Evolutionary conservation across 1,284 basidiomycete genomes (phyloP).

Genomic region (Ceratobasidium theobromae): DNA sequence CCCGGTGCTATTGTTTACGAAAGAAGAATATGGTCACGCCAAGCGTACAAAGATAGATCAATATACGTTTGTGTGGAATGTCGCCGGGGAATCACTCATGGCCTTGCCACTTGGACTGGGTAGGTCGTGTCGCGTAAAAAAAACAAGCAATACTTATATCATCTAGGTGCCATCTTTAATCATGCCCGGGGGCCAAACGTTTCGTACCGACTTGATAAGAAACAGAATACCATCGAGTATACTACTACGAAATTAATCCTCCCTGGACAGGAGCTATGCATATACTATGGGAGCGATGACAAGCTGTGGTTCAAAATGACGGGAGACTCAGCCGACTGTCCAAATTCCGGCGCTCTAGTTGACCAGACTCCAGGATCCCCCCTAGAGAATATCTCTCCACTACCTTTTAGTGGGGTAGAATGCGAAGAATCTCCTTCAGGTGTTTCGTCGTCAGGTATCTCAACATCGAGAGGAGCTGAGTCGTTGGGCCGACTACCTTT

Average conservation of each 20-base stretch:
- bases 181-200: slow-evolving; percentile 73
- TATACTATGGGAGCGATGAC: slow-evolving; percentile 64
- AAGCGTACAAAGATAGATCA: slow-evolving; percentile 74
- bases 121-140: slow-evolving; percentile 43
- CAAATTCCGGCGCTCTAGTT: not conserved
- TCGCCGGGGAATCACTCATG: slow-evolving; percentile 62
- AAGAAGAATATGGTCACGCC: slow-evolving; percentile 71
- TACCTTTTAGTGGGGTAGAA: not conserved
- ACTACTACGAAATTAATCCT: slow-evolving; percentile 57
- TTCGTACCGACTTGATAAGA: slow-evolving; percentile 55
- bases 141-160: slow-evolving; percentile 1
- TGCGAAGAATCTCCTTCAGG: slow-evolving; percentile 23
- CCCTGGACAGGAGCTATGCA: slow-evolving; percentile 72
- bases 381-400: no score
- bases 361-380: no score
- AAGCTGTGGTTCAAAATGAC: slow-evolving; percentile 57
- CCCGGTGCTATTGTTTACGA: slow-evolving; percentile 78
- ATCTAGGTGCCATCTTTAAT: slow-evolving; percentile 76
- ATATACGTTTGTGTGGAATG: slow-evolving; percentile 83
- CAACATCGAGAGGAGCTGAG: not conserved
- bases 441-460: not conserved
- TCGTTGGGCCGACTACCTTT: slow-evolving; percentile 38
- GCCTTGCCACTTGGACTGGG: slow-evolving; percentile 86
- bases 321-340: not conserved
- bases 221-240: slow-evolving; percentile 66